A percentile compares a stretch with the other conserved stretches of the same genome.
Conservation (phyloP, 2,329 filamentous ascomycete genomes). For the Orbilia javanica region DNA sequence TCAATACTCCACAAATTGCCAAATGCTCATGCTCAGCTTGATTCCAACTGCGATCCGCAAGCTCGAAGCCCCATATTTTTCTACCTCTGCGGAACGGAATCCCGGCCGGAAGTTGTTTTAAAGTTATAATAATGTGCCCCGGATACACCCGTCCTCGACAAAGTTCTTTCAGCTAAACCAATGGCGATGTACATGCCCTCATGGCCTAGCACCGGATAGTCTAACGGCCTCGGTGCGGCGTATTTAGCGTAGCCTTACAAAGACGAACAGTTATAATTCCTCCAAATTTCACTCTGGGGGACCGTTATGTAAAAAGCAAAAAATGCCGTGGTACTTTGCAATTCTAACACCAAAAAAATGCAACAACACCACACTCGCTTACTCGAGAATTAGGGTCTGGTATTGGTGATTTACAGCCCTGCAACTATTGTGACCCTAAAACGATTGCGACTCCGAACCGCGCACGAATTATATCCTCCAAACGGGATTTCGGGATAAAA, state of each 20-base stretch:
- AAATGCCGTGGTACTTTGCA: neutral
- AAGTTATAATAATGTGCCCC: neutral
- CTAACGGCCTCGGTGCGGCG: neutral
- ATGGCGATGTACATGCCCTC: neutral
- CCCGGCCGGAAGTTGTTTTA: neutral
- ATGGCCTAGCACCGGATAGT: neutral
- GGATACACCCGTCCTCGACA: neutral
- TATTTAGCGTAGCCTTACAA: neutral
- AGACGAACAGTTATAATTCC: too few species aligned
- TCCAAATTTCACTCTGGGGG: too few species aligned
- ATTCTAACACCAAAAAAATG: neutral
- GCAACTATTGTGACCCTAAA: neutral
- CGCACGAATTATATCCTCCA: neutral
- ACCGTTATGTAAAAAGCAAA: neutral
- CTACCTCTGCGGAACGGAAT: neutral
- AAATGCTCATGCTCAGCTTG: neutral
- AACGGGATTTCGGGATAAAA: neutral
- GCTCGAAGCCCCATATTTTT: neutral
- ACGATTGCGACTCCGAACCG: neutral
- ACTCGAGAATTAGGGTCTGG: neutral
- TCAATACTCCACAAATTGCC: too few species aligned
- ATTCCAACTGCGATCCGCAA: neutral
- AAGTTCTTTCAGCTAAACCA: neutral
- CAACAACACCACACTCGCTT: neutral
- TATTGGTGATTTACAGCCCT: neutral